Evolutionary conservation across 2,329 filamentous ascomycete genomes (phyloP).

Genomic region (Aspergillus novoparasiticus): DNA sequence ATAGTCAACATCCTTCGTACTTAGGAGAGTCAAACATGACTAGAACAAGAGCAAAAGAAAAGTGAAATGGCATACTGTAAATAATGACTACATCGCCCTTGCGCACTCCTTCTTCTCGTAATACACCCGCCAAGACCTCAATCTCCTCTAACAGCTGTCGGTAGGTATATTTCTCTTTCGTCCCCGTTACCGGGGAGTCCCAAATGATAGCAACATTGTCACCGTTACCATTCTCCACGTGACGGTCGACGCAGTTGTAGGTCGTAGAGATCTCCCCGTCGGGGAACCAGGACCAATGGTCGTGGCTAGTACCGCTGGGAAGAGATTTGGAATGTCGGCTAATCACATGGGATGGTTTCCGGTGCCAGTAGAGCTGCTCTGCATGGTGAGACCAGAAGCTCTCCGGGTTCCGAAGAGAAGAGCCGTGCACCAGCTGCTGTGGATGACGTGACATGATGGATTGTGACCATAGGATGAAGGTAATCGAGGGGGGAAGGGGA

Average conservation of each 20-base stretch:
- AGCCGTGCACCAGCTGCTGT: slow-evolving; percentile 54
- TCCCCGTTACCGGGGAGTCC: slow-evolving; percentile 80
- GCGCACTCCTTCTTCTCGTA: slow-evolving; percentile 78
- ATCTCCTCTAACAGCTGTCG: slow-evolving; percentile 75
- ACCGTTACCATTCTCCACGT: slow-evolving; percentile 79
- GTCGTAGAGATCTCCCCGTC: slow-evolving; percentile 87
- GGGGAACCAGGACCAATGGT: slow-evolving; percentile 87
- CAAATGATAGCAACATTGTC: slow-evolving; percentile 76
- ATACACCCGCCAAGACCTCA: slow-evolving; percentile 75
- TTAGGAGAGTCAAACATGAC: not conserved
- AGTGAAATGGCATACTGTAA: slow-evolving; percentile 66
- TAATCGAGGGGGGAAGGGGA: not conserved
- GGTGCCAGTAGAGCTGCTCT: slow-evolving; percentile 77
- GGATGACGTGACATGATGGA: slow-evolving; percentile 32
- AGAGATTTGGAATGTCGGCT: slow-evolving; percentile 64
- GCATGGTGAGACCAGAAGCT: slow-evolving; percentile 77
- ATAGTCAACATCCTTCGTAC: not conserved
- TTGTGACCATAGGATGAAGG: slow-evolving; percentile 4
- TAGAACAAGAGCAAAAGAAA: not conserved
- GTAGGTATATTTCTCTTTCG: slow-evolving; percentile 76
- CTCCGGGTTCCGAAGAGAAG: slow-evolving; percentile 69
- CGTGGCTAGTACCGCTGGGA: slow-evolving; percentile 61
- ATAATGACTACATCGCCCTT: slow-evolving; percentile 86
- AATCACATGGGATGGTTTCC: slow-evolving; percentile 67
- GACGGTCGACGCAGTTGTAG: slow-evolving; percentile 88